These are phyloP conservation scores for Rhododendron molle DNA, from an alignment of 148 eudicot species.

Conservation along the genomic window DNA sequence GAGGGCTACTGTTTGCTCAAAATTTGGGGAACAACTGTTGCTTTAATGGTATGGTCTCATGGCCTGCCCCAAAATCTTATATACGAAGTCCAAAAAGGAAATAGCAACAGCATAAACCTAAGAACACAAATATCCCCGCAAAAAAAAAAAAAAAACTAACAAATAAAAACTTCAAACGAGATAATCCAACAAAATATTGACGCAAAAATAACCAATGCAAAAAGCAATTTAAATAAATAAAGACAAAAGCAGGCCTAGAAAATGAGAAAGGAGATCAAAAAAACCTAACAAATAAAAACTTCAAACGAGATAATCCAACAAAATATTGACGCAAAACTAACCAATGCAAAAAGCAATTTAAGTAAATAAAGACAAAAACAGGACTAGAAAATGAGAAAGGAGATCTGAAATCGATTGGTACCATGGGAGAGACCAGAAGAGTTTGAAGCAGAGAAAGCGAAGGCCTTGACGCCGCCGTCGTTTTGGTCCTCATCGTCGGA, in stretches of 20 bases:
- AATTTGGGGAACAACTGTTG: background rate
- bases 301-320: background rate
- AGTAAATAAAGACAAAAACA: background rate
- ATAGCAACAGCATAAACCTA: background rate
- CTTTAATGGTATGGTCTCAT: background rate
- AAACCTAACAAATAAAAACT: no score
- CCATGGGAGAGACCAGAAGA: slow-evolving; percentile 22
- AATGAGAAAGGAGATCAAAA: background rate
- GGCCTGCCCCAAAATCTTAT: background rate
- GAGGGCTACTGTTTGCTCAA: background rate
- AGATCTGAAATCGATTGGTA: slow-evolving; percentile 7
- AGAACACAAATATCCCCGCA: background rate
- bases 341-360: background rate
- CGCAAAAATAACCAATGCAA: background rate
- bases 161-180: no score
- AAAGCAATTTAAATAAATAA: background rate
- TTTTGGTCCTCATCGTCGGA: slow-evolving; percentile 26
- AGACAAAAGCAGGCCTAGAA: no score
- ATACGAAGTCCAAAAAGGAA: background rate
- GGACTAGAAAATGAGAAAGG: background rate
- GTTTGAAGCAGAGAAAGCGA: slow-evolving; percentile 34
- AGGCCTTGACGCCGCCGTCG: slow-evolving; percentile 30
- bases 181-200: background rate
- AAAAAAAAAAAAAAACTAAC: no score
- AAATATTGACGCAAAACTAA: background rate